These are phyloP conservation scores for Nicotiana otophora DNA, from an alignment of 257 asterid genomes.

Conservation along the genomic window DNA sequence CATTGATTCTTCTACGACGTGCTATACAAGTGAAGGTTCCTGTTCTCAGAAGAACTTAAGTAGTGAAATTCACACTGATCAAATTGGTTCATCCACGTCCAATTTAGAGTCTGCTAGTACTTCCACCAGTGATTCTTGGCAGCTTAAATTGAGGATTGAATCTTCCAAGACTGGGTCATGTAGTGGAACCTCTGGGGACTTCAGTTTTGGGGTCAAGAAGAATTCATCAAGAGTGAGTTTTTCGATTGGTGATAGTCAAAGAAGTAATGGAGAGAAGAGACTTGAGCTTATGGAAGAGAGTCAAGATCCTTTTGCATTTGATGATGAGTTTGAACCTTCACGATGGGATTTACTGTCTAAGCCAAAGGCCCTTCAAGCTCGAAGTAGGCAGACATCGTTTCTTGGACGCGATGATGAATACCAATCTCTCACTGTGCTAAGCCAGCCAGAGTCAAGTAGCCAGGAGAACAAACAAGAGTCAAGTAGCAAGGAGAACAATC, in stretches of 20 bases:
- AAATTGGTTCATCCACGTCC: slow-evolving; percentile 25
- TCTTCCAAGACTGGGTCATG: slow-evolving; percentile 50
- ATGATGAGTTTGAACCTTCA: slow-evolving; percentile 56
- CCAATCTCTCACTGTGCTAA: slow-evolving; percentile 20
- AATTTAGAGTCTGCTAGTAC: slow-evolving; percentile 29
- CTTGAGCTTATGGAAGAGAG: slow-evolving; percentile 36
- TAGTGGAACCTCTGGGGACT: slow-evolving; percentile 40
- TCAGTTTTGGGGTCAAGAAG: slow-evolving; percentile 22
- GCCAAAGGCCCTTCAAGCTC: slow-evolving; percentile 22
- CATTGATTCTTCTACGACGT: slow-evolving; percentile 29
- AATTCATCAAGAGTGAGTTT: slow-evolving; percentile 24
- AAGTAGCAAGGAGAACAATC: slow-evolving; percentile 20
- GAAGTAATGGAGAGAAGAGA: slow-evolving; percentile 14
- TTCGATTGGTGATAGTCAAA: slow-evolving; percentile 23
- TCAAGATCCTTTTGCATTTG: slow-evolving; percentile 83
- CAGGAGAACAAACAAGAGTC: slow-evolving; percentile 30
- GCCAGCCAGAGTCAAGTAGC: slow-evolving; percentile 44
- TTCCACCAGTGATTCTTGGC: slow-evolving; percentile 34
- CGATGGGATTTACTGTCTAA: slow-evolving; percentile 71
- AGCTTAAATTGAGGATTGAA: slow-evolving; percentile 49
- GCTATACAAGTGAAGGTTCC: slow-evolving; percentile 32
- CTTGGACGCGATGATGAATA: slow-evolving; percentile 21
- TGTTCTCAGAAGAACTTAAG: slow-evolving; percentile 35
- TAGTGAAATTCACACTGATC: slow-evolving; percentile 28
- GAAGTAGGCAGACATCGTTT: slow-evolving; percentile 24